Evolutionary conservation across 2,329 filamentous ascomycete species (phyloP), one percentile per base, ranked within the genome.

Genomic region (Aspergillus costaricaensis): DNA sequence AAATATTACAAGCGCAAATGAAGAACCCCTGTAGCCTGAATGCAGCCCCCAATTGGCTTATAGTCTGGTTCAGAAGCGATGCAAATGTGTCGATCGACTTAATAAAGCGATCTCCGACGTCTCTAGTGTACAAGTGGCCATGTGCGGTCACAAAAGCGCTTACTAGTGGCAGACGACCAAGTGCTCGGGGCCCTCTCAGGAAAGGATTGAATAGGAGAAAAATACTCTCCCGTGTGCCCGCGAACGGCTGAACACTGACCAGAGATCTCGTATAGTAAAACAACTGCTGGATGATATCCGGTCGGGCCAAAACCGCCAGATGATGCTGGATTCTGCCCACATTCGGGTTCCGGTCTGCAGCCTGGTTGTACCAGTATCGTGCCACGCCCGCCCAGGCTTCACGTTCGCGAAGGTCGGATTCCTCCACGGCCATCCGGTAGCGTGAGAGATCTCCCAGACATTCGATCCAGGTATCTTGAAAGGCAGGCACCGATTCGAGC

Each of bases 391-490:
- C 91, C 94, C 94, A 98, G 0, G 87, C 85, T 52, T 96, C 91
- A 0, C 90, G 81, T 58, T 94, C 90, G 2, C 84, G 77, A 19
- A 90, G 82, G 63, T 95, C 89, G 25, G 90, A 86, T 43, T 96
- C 90, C 72, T 97, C 93, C 48, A 97, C 92, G 0, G 92, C 92
- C 92, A 97, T 97, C 0, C 89, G 82, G 68, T 96, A 97, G 19
- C 93, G 82, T 0, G 89, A 90, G 0, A 98, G 77, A 70, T 98
- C 93, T 0, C 94, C 94, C 0, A 98, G 79, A 56, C 93, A 97
- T 66, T 97, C 94, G 8, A 96, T 91, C 94, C 94, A 98, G 0
- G 91, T 96, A 59, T 95, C 90, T 55, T 90, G 85, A 65, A 96
- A 97, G 0, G 85, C 82, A 0, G 90, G 88, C 0, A 96, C 91